Percentiles rank a stretch among this genome's conserved stretches.
phyloP scores from a whole-genome alignment of 1,284 basidiomycete species.

The Melampsora americana region DNA sequence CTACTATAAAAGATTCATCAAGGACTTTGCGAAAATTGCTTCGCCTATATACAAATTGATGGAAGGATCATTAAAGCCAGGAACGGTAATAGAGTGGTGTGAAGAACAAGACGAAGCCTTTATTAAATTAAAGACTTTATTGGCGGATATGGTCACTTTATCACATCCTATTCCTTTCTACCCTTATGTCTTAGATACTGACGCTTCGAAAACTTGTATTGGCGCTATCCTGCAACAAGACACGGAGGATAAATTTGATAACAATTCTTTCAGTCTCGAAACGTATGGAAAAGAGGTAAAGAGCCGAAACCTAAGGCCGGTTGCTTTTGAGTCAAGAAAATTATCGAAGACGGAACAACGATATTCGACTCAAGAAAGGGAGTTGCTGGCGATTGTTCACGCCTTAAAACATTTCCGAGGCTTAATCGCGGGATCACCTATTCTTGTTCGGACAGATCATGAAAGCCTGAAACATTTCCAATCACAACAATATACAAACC shows the following conservation, averaged over 20 bases:
- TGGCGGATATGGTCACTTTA: neutral
- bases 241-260: neutral
- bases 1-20: conserved; percentile 17
- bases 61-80: neutral
- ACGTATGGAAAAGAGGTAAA: conserved; percentile 1
- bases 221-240: conserved; percentile 26
- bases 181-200: no score
- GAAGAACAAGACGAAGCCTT: neutral
- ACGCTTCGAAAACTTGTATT: conserved; percentile 6
- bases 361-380: neutral
- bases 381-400: conserved; percentile 17
- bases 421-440: conserved; percentile 6
- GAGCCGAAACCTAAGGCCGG: neutral
- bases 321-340: no score
- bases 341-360: conserved; percentile 12
- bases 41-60: conserved; percentile 3
- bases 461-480: conserved; percentile 17
- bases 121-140: neutral
- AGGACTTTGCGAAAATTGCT: conserved; percentile 3
- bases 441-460: conserved; percentile 8
- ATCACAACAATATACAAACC: neutral
- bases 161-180: conserved; percentile 12
- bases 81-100: neutral
- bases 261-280: neutral
- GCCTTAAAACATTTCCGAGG: conserved; percentile 16